A percentile compares a stretch with the other conserved stretches of the same genome.
phyloP scores from a whole-genome alignment of 164 flowering plant genomes.

The Chimonanthus salicifolius region DNA sequence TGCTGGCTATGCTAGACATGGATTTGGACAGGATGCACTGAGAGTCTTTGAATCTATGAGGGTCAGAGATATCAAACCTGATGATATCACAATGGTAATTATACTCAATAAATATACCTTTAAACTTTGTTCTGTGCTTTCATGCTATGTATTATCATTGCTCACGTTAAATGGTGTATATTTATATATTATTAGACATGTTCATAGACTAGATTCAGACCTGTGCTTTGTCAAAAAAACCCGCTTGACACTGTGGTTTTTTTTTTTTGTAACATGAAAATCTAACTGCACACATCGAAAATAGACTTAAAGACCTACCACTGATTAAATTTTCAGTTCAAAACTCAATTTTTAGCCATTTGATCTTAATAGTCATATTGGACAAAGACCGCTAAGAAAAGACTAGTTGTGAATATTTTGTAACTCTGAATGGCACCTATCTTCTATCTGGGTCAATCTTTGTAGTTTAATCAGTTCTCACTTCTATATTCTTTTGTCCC shows the following conservation, averaged over 20 bases:
- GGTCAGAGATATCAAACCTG: slow-evolving; percentile 43
- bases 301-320: neutral
- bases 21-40: slow-evolving; percentile 72
- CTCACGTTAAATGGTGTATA: too few species aligned
- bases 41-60: slow-evolving; percentile 65
- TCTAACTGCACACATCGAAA: neutral
- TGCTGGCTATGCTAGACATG: slow-evolving; percentile 80
- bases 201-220: too few species aligned
- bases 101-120: neutral
- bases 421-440: neutral
- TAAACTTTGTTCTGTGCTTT: neutral
- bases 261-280: neutral
- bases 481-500: neutral
- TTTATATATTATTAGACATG: too few species aligned
- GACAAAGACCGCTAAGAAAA: neutral
- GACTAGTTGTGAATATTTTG: neutral
- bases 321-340: too few species aligned
- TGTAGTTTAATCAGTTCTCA: neutral
- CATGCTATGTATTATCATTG: too few species aligned
- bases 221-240: neutral
- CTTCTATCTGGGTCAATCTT: neutral
- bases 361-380: neutral
- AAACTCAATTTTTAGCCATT: too few species aligned
- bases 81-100: slow-evolving; percentile 75
- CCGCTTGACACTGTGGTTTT: neutral